These are phyloP conservation scores for Beauveria bassiana DNA, from an alignment of 2,329 filamentous ascomycete species.

Conservation along the genomic window DNA sequence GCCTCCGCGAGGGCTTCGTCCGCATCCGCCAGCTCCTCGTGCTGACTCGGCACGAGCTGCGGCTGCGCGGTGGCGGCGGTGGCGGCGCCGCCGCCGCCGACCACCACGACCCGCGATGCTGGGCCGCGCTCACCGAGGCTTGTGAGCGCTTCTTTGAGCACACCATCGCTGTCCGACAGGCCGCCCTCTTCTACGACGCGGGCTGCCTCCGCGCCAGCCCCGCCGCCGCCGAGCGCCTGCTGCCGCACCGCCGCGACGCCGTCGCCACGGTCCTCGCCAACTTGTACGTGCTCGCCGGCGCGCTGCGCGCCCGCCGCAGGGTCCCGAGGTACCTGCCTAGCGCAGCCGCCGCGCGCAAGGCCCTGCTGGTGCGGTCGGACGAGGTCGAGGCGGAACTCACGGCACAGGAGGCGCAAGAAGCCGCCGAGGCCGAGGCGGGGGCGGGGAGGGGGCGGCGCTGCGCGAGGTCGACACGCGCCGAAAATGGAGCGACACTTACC, in stretches of 20 bases:
- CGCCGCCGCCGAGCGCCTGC: conserved; percentile 39
- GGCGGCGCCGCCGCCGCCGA: conserved; percentile 18
- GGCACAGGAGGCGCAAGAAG: conserved; percentile 14
- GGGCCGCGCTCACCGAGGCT: conserved; percentile 46
- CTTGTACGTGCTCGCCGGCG: conserved; percentile 49
- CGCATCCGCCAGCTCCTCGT: conserved; percentile 48
- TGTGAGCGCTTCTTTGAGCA: conserved; percentile 54
- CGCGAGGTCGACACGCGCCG: conserved; percentile 26
- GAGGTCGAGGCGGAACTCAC: conserved; percentile 34
- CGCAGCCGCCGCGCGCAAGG: conserved; percentile 44
- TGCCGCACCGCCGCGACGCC: conserved; percentile 46
- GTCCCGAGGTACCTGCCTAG: conserved; percentile 50
- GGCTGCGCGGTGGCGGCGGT: conserved; percentile 34
- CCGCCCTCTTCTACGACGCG: conserved; percentile 49
- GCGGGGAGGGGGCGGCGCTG: neutral
- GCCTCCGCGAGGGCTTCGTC: conserved; percentile 52
- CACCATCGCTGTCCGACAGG: conserved; percentile 49
- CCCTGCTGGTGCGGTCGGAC: conserved; percentile 42
- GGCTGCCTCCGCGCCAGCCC: conserved; percentile 42
- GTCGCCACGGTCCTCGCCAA: conserved; percentile 51
- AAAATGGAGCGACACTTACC: conserved; percentile 51
- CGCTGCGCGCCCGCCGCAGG: conserved; percentile 40
- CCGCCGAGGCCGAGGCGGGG: neutral
- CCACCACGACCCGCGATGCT: conserved; percentile 49
- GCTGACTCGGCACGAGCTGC: conserved; percentile 51